Conservation (phyloP, 163 green algal genomes). For the Picocystis sp. region DNA sequence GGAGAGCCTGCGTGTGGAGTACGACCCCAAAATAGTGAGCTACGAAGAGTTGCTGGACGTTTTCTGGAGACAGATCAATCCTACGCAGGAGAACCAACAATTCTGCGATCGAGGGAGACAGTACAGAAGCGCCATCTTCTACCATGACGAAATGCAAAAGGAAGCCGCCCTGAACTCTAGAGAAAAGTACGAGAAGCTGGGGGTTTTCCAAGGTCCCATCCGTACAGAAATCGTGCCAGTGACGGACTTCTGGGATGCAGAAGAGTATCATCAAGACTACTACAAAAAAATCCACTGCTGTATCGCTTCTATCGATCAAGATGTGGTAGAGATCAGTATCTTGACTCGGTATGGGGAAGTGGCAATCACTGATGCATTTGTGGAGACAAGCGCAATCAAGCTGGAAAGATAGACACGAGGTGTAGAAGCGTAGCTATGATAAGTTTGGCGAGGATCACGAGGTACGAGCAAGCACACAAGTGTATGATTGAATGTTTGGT, state of each 20-base stretch:
- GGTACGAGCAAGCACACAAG: no score
- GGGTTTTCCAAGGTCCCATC: slow-evolving; percentile 1
- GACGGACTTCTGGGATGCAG: slow-evolving; percentile 13
- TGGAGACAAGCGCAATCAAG: no score
- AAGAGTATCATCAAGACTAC: slow-evolving; percentile 24
- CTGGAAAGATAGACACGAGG: no score
- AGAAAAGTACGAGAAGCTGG: slow-evolving; percentile 4
- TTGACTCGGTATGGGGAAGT: slow-evolving; percentile 10
- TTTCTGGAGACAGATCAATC: slow-evolving; percentile 18
- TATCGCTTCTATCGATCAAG: slow-evolving; percentile 16
- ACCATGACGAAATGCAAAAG: slow-evolving; percentile 10
- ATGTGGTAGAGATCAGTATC: slow-evolving; percentile 15
- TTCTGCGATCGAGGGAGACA: slow-evolving; percentile 17
- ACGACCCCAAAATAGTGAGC: slow-evolving; percentile 11
- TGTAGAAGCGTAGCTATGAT: no score
- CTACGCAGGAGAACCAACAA: slow-evolving; percentile 16
- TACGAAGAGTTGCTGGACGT: slow-evolving; percentile 18
- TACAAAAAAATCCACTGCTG: slow-evolving; percentile 13
- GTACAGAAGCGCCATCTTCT: slow-evolving; percentile 20
- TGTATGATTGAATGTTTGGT: no score
- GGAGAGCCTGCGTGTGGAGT: slow-evolving; percentile 17
- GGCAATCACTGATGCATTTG: no score
- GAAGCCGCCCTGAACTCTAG: slow-evolving; percentile 6
- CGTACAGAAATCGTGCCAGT: slow-evolving; percentile 10
- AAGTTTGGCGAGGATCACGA: no score